Base-by-base conservation (phyloP, 2,329 filamentous ascomycete species). In the Phoma sp. region DNA sequence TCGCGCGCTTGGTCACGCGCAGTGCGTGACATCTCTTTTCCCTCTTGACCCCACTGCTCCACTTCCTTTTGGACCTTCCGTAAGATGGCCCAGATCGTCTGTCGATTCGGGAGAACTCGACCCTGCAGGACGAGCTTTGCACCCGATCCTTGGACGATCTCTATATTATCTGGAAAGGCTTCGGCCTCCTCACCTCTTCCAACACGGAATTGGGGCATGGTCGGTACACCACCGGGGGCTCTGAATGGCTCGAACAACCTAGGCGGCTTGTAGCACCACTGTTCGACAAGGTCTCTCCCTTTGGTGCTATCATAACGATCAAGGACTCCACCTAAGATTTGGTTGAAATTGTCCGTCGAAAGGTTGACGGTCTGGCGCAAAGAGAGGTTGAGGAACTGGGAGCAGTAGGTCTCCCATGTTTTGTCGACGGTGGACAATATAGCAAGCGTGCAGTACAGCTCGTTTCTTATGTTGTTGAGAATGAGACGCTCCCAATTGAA, bases 321-420 rank as follows among this genome's bases (percentile, higher is more conserved):
- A 2, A 84, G 79, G 8, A 86, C 75, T n/a, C 81, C 83, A 38
- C 79, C 75, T 6, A 89, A 80, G 6, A 86, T 57, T 17, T 67
- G 63, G 57, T 85, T 81, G 75, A 86, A 85, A 6, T 80, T 70
- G 3, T 69, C 65, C 0, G 76, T 63, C 15, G 66, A 64, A 12
- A 75, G 60, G 31, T 48, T 64, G 39, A 74, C 57, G 10, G 21
- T 44, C 50, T 71, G 67, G 15, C 68, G 65, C 1, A 59, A 61
- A 9, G 69, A 68, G 33, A 66, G 58, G 1, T 62, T 58, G 8
- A 75, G 62, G 38, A 76, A 74, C 15, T 62, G 63, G 3, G 68
- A 71, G 43, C 70, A 71, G 39, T 62, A 73, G 0, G 57, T 48
- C 38, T 62, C 68, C 69, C 67, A 75, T 8, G 62, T 55, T 1